These are phyloP conservation scores for Abelmoschus esculentus DNA, from an alignment of 345 rosid genomes.

Conservation along the genomic window DNA sequence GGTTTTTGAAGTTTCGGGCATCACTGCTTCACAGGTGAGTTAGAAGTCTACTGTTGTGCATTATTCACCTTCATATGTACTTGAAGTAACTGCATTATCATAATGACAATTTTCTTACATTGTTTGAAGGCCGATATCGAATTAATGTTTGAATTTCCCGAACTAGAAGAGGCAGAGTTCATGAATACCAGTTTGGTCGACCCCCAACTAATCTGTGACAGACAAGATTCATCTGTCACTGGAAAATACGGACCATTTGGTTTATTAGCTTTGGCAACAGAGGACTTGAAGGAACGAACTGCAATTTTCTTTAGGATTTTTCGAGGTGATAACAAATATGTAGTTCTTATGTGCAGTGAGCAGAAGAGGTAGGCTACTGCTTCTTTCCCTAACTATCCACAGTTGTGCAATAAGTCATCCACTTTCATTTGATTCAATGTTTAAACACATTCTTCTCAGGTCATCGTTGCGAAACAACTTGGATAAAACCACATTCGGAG, in stretches of 20 bases:
- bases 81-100: background rate
- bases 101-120: background rate
- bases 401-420: background rate
- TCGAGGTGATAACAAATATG: conserved; percentile 22
- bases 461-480: conserved; percentile 36
- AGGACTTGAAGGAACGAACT: conserved; percentile 49
- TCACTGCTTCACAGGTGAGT: conserved; percentile 42
- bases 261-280: conserved; percentile 45
- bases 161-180: conserved; percentile 25
- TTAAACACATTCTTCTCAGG: conserved; percentile 20
- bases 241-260: conserved; percentile 57
- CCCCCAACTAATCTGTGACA: conserved; percentile 39
- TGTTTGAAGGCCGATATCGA: conserved; percentile 48
- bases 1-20: conserved; percentile 35
- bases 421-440: conserved; percentile 9
- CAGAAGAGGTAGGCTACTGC: conserved; percentile 30
- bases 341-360: conserved; percentile 56
- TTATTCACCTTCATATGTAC: background rate
- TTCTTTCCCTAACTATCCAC: background rate
- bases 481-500: conserved; percentile 32
- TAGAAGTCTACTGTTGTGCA: background rate
- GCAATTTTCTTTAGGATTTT: conserved; percentile 53
- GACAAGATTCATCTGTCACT: conserved; percentile 21
- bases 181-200: conserved; percentile 21
- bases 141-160: conserved; percentile 32